phyloP scores from a whole-genome alignment of 1,284 basidiomycete genomes.

The Pseudozyma pruni region DNA sequence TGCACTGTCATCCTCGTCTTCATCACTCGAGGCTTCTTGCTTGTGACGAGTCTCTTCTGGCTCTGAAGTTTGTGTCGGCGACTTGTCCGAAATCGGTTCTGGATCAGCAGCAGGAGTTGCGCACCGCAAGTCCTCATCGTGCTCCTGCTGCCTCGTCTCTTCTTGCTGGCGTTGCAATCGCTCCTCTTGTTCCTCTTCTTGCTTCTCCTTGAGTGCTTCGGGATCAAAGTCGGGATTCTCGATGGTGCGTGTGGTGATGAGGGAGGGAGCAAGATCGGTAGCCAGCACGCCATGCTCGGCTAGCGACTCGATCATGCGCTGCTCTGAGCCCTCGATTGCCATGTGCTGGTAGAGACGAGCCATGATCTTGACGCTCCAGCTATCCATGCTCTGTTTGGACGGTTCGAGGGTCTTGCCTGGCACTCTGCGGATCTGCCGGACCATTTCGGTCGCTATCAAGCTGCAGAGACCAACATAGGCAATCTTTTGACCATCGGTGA shows the following conservation, averaged over 20 bases:
- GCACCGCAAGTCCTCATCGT: not conserved
- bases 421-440: constrained; percentile 46
- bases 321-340: constrained; percentile 64
- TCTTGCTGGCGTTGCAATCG: constrained; percentile 16
- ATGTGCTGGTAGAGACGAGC: constrained; percentile 67
- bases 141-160: not conserved
- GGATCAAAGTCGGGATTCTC: constrained; percentile 66
- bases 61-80: not conserved
- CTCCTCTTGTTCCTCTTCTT: constrained; percentile 32
- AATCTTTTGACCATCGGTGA: constrained; percentile 65
- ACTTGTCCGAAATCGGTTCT: not conserved
- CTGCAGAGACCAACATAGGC: constrained; percentile 67
- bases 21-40: not conserved
- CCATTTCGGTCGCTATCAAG: constrained; percentile 58
- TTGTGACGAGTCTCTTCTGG: not conserved
- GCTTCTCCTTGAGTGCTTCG: constrained; percentile 36
- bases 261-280: constrained; percentile 63
- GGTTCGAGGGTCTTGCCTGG: constrained; percentile 51
- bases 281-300: constrained; percentile 64
- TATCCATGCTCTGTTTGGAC: constrained; percentile 53
- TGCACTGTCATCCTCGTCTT: constrained; percentile 7
- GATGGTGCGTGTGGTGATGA: constrained; percentile 64
- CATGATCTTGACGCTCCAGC: constrained; percentile 65
- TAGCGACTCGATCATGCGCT: constrained; percentile 67
- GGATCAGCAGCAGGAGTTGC: not conserved